These are phyloP conservation scores for Fusarium sp. DNA, from an alignment of 2,329 filamentous ascomycete species.

Conservation along the genomic window DNA sequence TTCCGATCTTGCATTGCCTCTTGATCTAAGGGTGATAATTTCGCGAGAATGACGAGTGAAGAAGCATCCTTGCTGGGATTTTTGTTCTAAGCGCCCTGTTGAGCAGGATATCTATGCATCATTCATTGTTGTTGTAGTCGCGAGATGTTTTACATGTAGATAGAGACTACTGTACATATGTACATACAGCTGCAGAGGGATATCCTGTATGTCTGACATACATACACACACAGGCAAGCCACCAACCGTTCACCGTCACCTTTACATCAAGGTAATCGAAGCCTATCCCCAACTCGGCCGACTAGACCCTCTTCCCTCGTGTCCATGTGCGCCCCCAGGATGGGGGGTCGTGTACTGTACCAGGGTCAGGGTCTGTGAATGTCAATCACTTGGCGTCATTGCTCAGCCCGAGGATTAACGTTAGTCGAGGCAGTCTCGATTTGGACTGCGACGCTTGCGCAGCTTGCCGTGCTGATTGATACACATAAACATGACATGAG, in stretches of 20 bases:
- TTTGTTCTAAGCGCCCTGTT: neutral
- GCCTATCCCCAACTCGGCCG: conserved; percentile 41
- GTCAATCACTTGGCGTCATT: conserved; percentile 28
- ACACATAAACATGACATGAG: neutral
- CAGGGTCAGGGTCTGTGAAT: conserved; percentile 13
- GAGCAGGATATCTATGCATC: conserved; percentile 13
- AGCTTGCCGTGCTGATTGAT: conserved; percentile 28
- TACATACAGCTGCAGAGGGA: neutral
- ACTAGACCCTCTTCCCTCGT: conserved; percentile 33
- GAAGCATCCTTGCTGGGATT: neutral
- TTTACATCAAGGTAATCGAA: conserved; percentile 43
- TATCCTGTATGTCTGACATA: conserved; percentile 37
- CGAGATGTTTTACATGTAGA: neutral
- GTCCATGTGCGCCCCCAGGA: conserved; percentile 34
- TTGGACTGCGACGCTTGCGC: conserved; percentile 39
- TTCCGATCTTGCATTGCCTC: conserved; percentile 32
- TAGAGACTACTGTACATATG: neutral
- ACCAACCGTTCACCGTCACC: conserved; percentile 41
- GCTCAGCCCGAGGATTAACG: conserved; percentile 28
- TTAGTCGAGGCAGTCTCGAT: conserved; percentile 24
- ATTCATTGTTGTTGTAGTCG: conserved; percentile 9
- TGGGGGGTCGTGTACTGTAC: conserved; percentile 16
- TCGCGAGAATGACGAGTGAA: conserved; percentile 24
- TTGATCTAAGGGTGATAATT: neutral
- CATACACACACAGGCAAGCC: conserved; percentile 25